Evolutionary conservation across 768 basidiomycete genomes (phyloP).

Genomic region (Boletus huronensis): DNA sequence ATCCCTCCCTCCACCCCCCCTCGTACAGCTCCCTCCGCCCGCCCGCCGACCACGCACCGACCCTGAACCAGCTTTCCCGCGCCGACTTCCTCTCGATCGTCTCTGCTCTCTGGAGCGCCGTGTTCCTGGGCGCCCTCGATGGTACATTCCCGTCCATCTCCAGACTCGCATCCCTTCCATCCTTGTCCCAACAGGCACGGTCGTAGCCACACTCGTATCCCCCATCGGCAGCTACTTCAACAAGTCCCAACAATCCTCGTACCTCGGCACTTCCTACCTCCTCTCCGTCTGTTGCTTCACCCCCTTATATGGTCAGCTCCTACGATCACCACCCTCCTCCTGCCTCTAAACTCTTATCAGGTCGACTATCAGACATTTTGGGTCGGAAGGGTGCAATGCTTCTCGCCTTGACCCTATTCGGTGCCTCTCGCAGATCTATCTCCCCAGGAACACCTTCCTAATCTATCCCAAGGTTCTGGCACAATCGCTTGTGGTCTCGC

Average conservation of each 20-base stretch:
- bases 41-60: constrained; percentile 30
- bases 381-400: constrained; percentile 87
- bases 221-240: constrained; percentile 85
- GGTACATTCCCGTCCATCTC: constrained; percentile 43
- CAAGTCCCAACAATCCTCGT: constrained; percentile 75
- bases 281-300: constrained; percentile 90
- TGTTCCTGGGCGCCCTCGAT: constrained; percentile 82
- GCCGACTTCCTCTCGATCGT: constrained; percentile 68
- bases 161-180: background rate
- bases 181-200: constrained; percentile 48
- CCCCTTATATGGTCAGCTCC: constrained; percentile 70
- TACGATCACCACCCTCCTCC: constrained; percentile 4
- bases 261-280: constrained; percentile 86
- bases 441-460: constrained; percentile 12
- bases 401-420: constrained; percentile 78
- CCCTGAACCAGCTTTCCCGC: constrained; percentile 46
- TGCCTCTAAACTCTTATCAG: constrained; percentile 39
- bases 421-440: constrained; percentile 38
- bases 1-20: constrained; percentile 24
- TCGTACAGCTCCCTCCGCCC: constrained; percentile 45
- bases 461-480: constrained; percentile 60
- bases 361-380: constrained; percentile 79
- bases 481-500: constrained; percentile 86
- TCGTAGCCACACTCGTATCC: constrained; percentile 81
- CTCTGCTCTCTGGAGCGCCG: constrained; percentile 75